Evolutionary conservation across 73 alveolate species (phyloP).

Genomic region (Blepharisma japonicum): DNA sequence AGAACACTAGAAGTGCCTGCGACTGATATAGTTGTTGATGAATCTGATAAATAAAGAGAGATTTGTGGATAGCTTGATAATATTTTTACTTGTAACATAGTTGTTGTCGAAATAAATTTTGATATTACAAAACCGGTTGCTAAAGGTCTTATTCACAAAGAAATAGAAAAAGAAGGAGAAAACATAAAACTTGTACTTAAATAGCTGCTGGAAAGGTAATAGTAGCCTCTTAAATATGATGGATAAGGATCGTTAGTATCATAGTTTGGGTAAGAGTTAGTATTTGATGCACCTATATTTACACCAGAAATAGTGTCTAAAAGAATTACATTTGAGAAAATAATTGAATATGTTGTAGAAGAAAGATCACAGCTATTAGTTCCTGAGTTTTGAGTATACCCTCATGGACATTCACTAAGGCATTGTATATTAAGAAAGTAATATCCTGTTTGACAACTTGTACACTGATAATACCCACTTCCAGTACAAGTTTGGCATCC

Average conservation of each 20-base stretch:
- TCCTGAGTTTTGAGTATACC: neutral
- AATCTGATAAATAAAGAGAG: no score
- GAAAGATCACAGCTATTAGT: neutral
- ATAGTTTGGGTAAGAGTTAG: neutral
- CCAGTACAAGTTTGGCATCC: neutral
- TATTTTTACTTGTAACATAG: no score
- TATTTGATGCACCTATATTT: neutral
- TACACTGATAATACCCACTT: neutral
- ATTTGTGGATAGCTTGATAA: no score
- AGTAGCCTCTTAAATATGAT: neutral
- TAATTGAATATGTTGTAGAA: no score
- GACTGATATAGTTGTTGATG: no score
- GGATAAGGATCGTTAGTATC: conserved; percentile 7
- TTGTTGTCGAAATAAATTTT: no score
- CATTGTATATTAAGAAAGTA: neutral
- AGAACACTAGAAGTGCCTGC: no score
- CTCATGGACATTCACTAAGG: conserved; percentile 1
- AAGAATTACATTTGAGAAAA: no score
- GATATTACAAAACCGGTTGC: neutral
- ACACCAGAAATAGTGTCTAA: no score
- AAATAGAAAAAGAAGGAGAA: neutral
- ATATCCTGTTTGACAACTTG: neutral
- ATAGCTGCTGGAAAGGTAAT: neutral
- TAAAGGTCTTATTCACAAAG: neutral
- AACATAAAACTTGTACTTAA: neutral